Base-by-base conservation (phyloP, 495 filamentous ascomycete species). In the Penicillium paxilli region DNA sequence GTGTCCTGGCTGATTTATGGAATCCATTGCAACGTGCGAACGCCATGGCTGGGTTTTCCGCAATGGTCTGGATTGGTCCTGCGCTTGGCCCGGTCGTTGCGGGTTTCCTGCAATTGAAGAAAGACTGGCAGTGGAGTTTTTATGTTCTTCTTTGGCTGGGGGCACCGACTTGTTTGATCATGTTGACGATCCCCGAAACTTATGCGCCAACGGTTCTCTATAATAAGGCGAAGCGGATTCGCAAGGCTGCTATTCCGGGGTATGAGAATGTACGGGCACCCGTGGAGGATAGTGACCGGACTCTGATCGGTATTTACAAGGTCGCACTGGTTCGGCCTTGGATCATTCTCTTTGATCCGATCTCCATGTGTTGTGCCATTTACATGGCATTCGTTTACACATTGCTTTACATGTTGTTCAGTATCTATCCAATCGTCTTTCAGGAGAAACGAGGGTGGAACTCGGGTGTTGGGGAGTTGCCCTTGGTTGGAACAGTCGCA, bases 1-100 rank as follows among this genome's bases (percentile, higher is more conserved):
- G 79, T 5, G 68, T 78, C 5, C 53, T 83, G n/a, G 79, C 77
- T 16, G 81, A 84, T 61, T 47, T 83, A 16, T 82, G 76, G 77
- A 70, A 69, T 30, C 74, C 80, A 0, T 52, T 79, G 1, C 63
- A 78, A 50, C 76, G 81, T 5, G 79, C 78, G 11, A 76, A 77
- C 54, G 73, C 77, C 42, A 75, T 74, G 71, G 71, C 65, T 17
- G 26, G 76, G 7, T 82, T 79, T 71, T 76, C 76, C 12, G 64
- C 65, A 40, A 68, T 68, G 62, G 63, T 66, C 0, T 73, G 63
- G 44, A 60, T 74, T 5, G 68, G 68, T 17, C 68, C 67, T 8
- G 57, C 63, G 8, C 52, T 70, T 26, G 58, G 73, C 16, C 60
- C 73, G 44, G 49, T 75, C 5, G 64, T 78, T 14, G 67, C 70